phyloP scores from a whole-genome alignment of 768 basidiomycete species.

The Leccinum broughii region DNA sequence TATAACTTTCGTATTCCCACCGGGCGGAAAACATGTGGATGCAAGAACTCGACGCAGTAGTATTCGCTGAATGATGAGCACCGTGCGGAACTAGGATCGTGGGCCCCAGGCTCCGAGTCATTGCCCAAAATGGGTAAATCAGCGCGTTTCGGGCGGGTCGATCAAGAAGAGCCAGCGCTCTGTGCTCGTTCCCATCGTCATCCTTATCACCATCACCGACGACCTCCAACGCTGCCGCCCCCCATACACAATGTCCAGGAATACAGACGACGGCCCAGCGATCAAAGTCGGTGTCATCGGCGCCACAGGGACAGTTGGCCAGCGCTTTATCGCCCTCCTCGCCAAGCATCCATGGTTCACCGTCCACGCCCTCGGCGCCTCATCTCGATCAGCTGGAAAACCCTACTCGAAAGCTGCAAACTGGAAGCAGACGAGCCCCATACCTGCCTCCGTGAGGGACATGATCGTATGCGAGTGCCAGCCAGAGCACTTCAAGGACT shows the following conservation, averaged over 20 bases:
- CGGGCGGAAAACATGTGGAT: not conserved
- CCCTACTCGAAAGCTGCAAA: slow-evolving; percentile 67
- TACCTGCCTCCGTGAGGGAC: slow-evolving; percentile 63
- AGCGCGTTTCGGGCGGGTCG: not conserved
- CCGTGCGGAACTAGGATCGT: not conserved
- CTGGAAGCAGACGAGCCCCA: slow-evolving; percentile 86
- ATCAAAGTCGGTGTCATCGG: slow-evolving; percentile 76
- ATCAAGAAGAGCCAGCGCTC: not conserved
- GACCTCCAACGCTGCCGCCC: slow-evolving; percentile 2
- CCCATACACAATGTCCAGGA: slow-evolving; percentile 22
- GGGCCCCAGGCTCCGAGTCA: not conserved
- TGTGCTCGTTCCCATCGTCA: not conserved
- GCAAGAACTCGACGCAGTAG: not conserved
- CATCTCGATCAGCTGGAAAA: slow-evolving; percentile 83
- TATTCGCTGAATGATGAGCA: not conserved
- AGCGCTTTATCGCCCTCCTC: slow-evolving; percentile 90
- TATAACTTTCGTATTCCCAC: not conserved
- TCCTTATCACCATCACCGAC: not conserved
- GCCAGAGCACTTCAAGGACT: slow-evolving; percentile 75
- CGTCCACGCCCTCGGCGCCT: slow-evolving; percentile 87
- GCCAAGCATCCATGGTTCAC: slow-evolving; percentile 88
- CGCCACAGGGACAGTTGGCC: slow-evolving; percentile 93
- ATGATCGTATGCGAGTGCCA: slow-evolving; percentile 70
- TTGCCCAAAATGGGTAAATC: slow-evolving; percentile 8
- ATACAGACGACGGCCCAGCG: slow-evolving; percentile 14